These are phyloP conservation scores for Solanum tacnaense DNA, from an alignment of 257 asterid species.

Conservation along the genomic window DNA sequence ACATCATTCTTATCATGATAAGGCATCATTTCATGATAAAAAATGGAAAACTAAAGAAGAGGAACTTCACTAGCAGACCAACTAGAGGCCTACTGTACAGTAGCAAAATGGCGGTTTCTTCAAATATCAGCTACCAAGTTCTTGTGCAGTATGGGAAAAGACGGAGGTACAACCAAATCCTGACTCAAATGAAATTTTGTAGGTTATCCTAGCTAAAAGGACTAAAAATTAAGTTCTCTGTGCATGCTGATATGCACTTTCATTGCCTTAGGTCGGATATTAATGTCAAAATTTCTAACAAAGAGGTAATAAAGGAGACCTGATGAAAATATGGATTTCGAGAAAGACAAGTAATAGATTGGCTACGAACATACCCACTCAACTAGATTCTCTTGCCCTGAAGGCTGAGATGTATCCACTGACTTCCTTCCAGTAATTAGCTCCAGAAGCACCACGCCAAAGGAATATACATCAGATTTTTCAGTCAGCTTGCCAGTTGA, in stretches of 20 bases:
- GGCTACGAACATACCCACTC: slow-evolving; percentile 68
- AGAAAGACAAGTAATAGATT: not conserved
- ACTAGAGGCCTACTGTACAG: not conserved
- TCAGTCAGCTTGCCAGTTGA: slow-evolving; percentile 87
- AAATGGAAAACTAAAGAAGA: not conserved
- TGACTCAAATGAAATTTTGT: not conserved
- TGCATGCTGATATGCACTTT: not conserved
- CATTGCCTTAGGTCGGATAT: not conserved
- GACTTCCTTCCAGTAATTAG: slow-evolving; percentile 85
- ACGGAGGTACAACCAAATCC: not conserved
- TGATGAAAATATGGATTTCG: not conserved
- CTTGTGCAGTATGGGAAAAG: not conserved
- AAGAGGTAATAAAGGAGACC: not conserved
- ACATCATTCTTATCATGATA: not conserved
- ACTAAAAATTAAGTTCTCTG: not conserved
- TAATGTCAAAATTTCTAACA: not conserved
- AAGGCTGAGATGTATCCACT: slow-evolving; percentile 81
- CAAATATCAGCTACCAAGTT: not conserved
- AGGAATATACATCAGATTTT: slow-evolving; percentile 78
- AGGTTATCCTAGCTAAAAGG: not conserved
- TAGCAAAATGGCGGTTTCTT: not conserved
- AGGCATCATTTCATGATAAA: not conserved
- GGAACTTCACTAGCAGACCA: not conserved
- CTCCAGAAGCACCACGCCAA: slow-evolving; percentile 88
- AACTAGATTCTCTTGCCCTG: slow-evolving; percentile 84